Evolutionary conservation across 805 yeast species (phyloP).

Genomic region (Zygosaccharomyces kombuchaensis): DNA sequence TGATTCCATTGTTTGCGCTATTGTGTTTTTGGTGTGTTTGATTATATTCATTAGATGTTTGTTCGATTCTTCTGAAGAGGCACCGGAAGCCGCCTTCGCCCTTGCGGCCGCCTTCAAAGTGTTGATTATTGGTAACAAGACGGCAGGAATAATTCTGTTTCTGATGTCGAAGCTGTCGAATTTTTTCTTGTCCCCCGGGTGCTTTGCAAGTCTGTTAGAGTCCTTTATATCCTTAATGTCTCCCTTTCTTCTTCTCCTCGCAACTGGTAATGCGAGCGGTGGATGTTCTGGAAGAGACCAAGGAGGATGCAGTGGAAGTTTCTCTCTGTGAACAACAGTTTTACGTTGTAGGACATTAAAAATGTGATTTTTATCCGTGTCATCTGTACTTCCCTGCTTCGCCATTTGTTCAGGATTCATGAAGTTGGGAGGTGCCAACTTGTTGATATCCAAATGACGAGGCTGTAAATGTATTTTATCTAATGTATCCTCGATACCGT

Average conservation of each 20-base stretch:
- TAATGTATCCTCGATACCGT: conserved; percentile 26
- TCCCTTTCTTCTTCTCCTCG: conserved; percentile 24
- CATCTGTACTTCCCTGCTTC: conserved; percentile 4
- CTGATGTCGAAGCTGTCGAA: conserved; percentile 15
- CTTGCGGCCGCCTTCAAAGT: conserved; percentile 35
- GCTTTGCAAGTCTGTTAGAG: conserved; percentile 1
- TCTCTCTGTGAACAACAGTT: conserved; percentile 31
- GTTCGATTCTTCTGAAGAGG: conserved; percentile 32
- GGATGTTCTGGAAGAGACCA: conserved; percentile 32
- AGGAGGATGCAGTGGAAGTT: conserved; percentile 33
- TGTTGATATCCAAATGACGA: conserved; percentile 9
- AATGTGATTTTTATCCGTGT: conserved; percentile 1
- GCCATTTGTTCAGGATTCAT: conserved; percentile 7
- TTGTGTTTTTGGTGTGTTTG: conserved; percentile 31
- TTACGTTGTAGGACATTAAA: conserved; percentile 18
- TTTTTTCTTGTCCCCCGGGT: neutral
- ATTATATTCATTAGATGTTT: conserved; percentile 29
- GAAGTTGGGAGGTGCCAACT: conserved; percentile 10
- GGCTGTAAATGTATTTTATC: conserved; percentile 9
- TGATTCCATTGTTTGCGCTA: conserved; percentile 24
- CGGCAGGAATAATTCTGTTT: conserved; percentile 24
- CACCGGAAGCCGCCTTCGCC: conserved; percentile 33
- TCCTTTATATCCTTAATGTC: conserved; percentile 5
- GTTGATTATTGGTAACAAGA: conserved; percentile 31
- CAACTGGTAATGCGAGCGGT: conserved; percentile 32